Percentiles rank a stretch among this genome's conserved stretches.
Conservation (phyloP, 108 stramenopile species). For the Pseudonitzschia delicatissima region DNA sequence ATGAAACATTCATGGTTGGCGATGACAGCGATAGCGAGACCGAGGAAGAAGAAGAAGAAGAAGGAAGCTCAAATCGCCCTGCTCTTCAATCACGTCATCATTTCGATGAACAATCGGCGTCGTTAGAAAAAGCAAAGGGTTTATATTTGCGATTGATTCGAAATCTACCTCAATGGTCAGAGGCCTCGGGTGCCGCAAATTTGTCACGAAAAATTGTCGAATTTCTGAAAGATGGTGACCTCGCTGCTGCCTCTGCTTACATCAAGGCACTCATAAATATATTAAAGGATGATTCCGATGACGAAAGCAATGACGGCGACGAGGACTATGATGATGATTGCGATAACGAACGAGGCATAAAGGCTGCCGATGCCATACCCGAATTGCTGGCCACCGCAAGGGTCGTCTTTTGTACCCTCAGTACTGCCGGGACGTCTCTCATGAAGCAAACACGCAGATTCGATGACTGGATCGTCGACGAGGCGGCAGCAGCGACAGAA, state of each 20-base stretch:
- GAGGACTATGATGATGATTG: not conserved
- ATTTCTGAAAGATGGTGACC: not conserved
- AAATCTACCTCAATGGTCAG: conserved; percentile 1
- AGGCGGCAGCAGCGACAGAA: conserved; percentile 87
- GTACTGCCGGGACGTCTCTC: conserved; percentile 47
- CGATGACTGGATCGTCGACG: conserved; percentile 85
- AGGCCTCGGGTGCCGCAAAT: not conserved
- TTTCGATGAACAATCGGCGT: not conserved
- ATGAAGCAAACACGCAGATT: conserved; percentile 40
- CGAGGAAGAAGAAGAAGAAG: not conserved
- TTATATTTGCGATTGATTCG: not conserved
- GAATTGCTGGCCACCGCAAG: conserved; percentile 39
- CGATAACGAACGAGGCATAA: not conserved
- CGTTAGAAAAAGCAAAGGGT: not conserved
- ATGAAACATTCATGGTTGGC: not conserved
- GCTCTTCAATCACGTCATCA: too few relatives aligned
- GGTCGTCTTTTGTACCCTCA: conserved; percentile 48
- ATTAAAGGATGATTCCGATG: too few relatives aligned
- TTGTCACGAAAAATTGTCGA: not conserved
- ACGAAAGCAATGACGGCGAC: not conserved
- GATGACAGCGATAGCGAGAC: conserved; percentile 1
- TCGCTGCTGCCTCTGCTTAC: not conserved
- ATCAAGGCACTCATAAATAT: too few relatives aligned
- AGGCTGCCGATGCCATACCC: conserved; percentile 9
- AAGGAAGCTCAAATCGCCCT: not conserved